A percentile compares a stretch with the other conserved stretches of the same genome.
These are phyloP conservation scores for Debaryomyces subglobosus DNA, from an alignment of 1,139 yeast species.

Conservation along the genomic window DNA sequence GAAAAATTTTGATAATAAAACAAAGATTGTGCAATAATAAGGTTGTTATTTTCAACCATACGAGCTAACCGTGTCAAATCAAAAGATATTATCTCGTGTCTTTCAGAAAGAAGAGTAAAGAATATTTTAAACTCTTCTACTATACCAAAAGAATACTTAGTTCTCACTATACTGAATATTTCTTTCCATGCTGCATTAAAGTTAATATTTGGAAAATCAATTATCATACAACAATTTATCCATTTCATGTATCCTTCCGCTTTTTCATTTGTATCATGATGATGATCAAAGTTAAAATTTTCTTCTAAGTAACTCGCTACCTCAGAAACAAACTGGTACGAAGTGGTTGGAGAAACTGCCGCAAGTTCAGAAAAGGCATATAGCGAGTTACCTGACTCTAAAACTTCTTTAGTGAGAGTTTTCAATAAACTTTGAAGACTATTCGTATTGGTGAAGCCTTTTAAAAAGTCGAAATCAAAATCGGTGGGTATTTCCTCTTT, in stretches of 20 bases:
- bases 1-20: constrained; percentile 24
- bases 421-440: not conserved
- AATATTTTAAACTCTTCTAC: constrained; percentile 27
- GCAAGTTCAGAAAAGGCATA: constrained; percentile 3
- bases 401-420: not conserved
- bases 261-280: constrained; percentile 28
- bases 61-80: constrained; percentile 26
- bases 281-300: constrained; percentile 30
- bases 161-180: constrained; percentile 22
- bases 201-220: not conserved
- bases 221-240: constrained; percentile 14
- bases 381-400: not conserved
- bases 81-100: constrained; percentile 16
- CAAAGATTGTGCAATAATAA: constrained; percentile 34
- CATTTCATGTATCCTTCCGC: constrained; percentile 37
- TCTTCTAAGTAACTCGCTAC: not conserved
- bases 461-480: not conserved
- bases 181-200: constrained; percentile 19
- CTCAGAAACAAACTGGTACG: not conserved
- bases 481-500: not conserved
- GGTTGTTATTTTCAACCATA: constrained; percentile 32
- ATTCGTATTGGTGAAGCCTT: not conserved
- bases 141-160: constrained; percentile 18
- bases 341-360: not conserved
- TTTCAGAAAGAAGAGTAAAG: constrained; percentile 14